A percentile compares a stretch with the other conserved stretches of the same genome.
These are phyloP conservation scores for Pseudozyma flocculosa DNA, from an alignment of 1,284 basidiomycete species.

Conservation along the genomic window DNA sequence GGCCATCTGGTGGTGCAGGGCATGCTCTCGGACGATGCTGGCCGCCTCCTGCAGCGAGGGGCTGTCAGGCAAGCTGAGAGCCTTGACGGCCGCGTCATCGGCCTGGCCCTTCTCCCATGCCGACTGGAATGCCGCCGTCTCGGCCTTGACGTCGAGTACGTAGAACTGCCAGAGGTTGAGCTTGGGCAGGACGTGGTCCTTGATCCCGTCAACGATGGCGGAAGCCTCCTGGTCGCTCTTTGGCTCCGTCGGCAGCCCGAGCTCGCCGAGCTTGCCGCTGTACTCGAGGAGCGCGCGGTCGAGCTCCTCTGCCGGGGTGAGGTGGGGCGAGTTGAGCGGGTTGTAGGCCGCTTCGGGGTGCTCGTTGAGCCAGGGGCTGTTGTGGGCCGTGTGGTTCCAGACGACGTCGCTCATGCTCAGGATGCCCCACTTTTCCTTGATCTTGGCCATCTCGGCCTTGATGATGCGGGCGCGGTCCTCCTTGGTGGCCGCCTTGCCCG, in stretches of 20 bases:
- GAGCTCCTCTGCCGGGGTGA: constrained; percentile 49
- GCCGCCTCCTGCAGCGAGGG: constrained; percentile 16
- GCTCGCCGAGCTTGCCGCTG: constrained; percentile 19
- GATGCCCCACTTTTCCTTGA: constrained; percentile 45
- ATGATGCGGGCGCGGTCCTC: constrained; percentile 34
- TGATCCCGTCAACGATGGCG: constrained; percentile 39
- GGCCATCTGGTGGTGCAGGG: constrained; percentile 39
- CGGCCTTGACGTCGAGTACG: constrained; percentile 37
- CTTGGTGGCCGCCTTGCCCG: constrained; percentile 14
- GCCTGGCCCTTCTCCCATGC: constrained; percentile 10
- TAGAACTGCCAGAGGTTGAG: constrained; percentile 54
- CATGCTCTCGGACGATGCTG: constrained; percentile 19
- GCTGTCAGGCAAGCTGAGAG: no score
- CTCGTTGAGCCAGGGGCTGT: constrained; percentile 49
- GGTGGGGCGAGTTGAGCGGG: constrained; percentile 50
- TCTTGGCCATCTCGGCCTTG: constrained; percentile 13
- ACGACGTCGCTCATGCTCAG: constrained; percentile 53
- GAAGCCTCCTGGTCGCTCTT: constrained; percentile 34
- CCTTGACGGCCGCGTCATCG: no score
- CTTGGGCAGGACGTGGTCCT: constrained; percentile 31
- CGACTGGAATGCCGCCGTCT: constrained; percentile 21
- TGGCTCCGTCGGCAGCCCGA: constrained; percentile 35
- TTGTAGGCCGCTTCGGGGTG: constrained; percentile 51
- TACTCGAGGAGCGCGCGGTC: constrained; percentile 40
- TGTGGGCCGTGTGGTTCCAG: constrained; percentile 50